phyloP scores from a whole-genome alignment of 148 eudicot genomes.

The Rhododendron griersonianum region DNA sequence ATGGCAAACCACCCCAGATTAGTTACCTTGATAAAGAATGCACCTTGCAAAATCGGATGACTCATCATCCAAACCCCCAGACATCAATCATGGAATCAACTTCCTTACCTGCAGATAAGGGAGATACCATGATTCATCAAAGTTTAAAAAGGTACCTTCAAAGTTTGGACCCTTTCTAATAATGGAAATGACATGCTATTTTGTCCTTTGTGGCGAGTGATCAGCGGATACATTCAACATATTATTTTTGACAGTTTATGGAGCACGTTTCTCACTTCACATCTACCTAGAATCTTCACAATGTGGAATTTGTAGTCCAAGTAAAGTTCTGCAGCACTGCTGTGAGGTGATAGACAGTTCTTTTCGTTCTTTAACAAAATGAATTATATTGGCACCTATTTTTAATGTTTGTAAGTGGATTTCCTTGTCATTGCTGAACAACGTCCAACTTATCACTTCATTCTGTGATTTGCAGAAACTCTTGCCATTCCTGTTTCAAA shows the following conservation, averaged over 20 bases:
- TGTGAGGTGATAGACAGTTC: not conserved
- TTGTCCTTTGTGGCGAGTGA: not conserved
- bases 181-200: not conserved
- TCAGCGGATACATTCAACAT: not conserved
- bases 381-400: not conserved
- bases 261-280: not conserved
- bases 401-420: not conserved
- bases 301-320: not conserved
- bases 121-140: slow-evolving; percentile 4
- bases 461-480: not conserved
- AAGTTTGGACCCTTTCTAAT: not conserved
- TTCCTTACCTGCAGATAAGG: not conserved
- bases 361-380: not conserved
- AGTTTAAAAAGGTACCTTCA: not conserved
- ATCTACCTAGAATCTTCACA: not conserved
- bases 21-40: not conserved
- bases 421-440: not conserved
- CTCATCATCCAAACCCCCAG: not conserved
- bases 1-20: not conserved
- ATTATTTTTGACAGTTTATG: not conserved
- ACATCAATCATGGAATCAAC: slow-evolving; percentile 3
- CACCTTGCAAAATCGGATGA: not conserved
- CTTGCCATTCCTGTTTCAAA: not conserved
- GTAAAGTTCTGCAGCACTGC: not conserved
- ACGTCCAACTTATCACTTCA: not conserved